phyloP scores from a whole-genome alignment of 1,284 basidiomycete species.

The Puccinia coronata region DNA sequence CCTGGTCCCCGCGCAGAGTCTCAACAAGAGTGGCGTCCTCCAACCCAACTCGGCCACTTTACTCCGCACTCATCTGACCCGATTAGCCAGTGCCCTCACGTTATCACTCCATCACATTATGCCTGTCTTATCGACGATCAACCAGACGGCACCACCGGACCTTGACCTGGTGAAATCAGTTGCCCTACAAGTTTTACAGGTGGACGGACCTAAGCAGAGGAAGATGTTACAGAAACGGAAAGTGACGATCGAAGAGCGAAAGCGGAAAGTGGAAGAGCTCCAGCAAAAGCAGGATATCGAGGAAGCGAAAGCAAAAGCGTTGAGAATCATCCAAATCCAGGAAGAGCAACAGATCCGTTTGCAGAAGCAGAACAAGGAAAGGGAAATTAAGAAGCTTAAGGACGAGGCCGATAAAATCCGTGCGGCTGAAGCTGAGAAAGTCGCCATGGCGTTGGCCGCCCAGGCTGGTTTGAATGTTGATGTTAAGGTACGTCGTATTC shows the following conservation, averaged over 20 bases:
- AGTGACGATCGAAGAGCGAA: conserved; percentile 42
- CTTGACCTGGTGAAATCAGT: conserved; percentile 61
- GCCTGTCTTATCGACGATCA: conserved; percentile 59
- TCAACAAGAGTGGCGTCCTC: conserved; percentile 61
- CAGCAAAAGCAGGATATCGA: conserved; percentile 46
- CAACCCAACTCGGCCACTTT: conserved; percentile 72
- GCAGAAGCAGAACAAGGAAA: conserved; percentile 69
- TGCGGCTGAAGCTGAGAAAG: conserved; percentile 79
- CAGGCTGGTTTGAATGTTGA: conserved; percentile 83
- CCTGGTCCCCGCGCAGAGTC: conserved; percentile 58
- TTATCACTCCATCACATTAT: conserved; percentile 66
- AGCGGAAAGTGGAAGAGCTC: conserved; percentile 44
- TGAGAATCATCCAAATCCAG: conserved; percentile 47
- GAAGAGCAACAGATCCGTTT: conserved; percentile 34
- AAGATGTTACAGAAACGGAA: conserved; percentile 45
- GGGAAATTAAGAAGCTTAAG: conserved; percentile 75
- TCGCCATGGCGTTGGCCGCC: conserved; percentile 81
- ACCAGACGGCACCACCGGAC: conserved; percentile 57
- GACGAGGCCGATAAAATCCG: conserved; percentile 80
- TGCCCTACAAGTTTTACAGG: conserved; percentile 72
- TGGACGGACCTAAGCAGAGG: conserved; percentile 66
- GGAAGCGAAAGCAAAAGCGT: conserved; percentile 42
- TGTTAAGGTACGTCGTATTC: conserved; percentile 66
- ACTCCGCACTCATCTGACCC: conserved; percentile 73
- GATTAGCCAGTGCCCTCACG: conserved; percentile 73